These are phyloP conservation scores for Plasmodium adleri DNA, from an alignment of 169 alveolate genomes.

Conservation along the genomic window DNA sequence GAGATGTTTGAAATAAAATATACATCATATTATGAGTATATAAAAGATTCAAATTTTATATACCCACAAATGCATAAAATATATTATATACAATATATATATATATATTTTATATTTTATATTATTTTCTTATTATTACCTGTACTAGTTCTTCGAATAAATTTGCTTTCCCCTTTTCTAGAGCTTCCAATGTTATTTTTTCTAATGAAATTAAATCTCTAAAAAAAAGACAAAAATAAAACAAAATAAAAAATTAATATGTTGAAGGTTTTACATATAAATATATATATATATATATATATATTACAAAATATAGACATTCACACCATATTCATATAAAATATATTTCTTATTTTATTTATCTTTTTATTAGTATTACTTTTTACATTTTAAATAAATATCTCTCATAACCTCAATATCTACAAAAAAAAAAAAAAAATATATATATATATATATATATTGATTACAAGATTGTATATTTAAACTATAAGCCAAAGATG, in stretches of 20 bases:
- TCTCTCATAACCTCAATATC: constrained; percentile 74
- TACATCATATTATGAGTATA: background rate
- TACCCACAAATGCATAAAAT: background rate
- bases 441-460: background rate
- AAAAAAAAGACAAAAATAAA: background rate
- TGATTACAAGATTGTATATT: background rate
- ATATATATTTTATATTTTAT: background rate
- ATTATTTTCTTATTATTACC: constrained; percentile 5
- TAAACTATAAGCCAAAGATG: too few relatives aligned
- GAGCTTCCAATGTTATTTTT: constrained; percentile 60
- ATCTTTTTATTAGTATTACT: constrained; percentile 26
- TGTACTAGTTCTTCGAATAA: constrained; percentile 61
- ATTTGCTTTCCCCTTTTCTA: constrained; percentile 52
- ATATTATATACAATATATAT: background rate
- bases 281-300: constrained; percentile 7
- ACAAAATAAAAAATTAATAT: too few relatives aligned
- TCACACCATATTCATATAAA: too few relatives aligned
- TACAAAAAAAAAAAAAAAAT: constrained; percentile 23
- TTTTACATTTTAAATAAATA: constrained; percentile 68
- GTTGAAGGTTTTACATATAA: background rate
- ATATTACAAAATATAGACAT: background rate
- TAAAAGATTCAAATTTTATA: background rate
- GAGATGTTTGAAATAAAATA: background rate
- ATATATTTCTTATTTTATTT: background rate
- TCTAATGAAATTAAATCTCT: constrained; percentile 52